A percentile compares a stretch with the other conserved stretches of the same genome.
These are phyloP conservation scores for Botrytis cinerea DNA, from an alignment of 2,329 filamentous ascomycete genomes.

Conservation along the genomic window DNA sequence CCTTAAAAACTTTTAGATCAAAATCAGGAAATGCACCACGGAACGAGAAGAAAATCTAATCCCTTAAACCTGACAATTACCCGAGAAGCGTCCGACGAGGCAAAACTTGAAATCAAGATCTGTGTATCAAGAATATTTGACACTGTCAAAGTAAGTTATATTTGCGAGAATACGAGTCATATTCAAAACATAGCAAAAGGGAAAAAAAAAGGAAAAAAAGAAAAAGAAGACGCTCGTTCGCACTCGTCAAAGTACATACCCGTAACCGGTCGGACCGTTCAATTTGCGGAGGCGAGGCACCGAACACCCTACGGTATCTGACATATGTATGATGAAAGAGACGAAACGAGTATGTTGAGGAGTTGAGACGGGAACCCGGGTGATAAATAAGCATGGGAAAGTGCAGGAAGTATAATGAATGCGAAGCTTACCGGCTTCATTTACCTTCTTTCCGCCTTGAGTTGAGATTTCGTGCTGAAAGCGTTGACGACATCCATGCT, in stretches of 20 bases:
- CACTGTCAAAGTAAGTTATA: background rate
- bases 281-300: slow-evolving; percentile 16
- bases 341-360: background rate
- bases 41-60: slow-evolving; percentile 12
- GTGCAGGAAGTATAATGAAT: background rate
- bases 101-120: slow-evolving; percentile 12
- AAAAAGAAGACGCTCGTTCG: background rate
- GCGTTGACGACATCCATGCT: background rate
- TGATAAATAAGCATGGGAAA: slow-evolving; percentile 1
- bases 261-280: slow-evolving; percentile 17
- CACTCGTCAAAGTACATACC: slow-evolving; percentile 14
- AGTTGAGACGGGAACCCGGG: slow-evolving; percentile 9
- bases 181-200: background rate
- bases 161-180: slow-evolving; percentile 11
- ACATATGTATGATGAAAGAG: slow-evolving; percentile 7
- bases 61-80: background rate
- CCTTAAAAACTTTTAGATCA: background rate
- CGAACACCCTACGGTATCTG: slow-evolving; percentile 12
- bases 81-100: slow-evolving; percentile 10
- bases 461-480: background rate
- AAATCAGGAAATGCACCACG: background rate
- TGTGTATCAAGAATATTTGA: background rate
- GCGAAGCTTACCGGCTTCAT: background rate
- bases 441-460: slow-evolving; percentile 1
- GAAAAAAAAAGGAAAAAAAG: background rate